These are phyloP conservation scores for Trichoderma erinaceum DNA, from an alignment of 495 filamentous ascomycete species.

Conservation along the genomic window DNA sequence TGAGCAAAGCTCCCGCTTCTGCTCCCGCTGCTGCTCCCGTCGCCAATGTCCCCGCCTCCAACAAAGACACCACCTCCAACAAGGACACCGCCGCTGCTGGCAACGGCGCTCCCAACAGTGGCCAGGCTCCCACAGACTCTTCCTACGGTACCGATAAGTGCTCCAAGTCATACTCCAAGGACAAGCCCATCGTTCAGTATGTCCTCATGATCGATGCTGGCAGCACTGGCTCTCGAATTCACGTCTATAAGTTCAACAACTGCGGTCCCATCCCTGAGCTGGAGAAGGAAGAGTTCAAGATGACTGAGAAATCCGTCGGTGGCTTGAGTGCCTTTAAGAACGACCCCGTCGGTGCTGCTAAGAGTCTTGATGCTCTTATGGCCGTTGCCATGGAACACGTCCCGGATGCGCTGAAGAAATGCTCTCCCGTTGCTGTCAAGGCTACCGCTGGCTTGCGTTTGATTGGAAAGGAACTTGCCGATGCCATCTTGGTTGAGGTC, in stretches of 20 bases:
- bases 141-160: slow-evolving; percentile 64
- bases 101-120: slow-evolving; percentile 23
- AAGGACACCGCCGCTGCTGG: neutral
- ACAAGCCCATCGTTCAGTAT: slow-evolving; percentile 93
- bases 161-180: slow-evolving; percentile 68
- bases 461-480: slow-evolving; percentile 72
- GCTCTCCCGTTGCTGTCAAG: slow-evolving; percentile 91
- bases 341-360: slow-evolving; percentile 80
- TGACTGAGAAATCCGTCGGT: slow-evolving; percentile 70
- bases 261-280: slow-evolving; percentile 93
- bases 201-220: slow-evolving; percentile 98
- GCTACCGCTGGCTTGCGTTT: slow-evolving; percentile 89
- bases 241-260: slow-evolving; percentile 99
- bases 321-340: slow-evolving; percentile 81
- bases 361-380: slow-evolving; percentile 82
- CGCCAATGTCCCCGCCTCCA: neutral
- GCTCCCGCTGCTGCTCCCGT: slow-evolving; percentile 9
- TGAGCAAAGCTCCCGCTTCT: neutral
- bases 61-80: neutral
- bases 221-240: slow-evolving; percentile 94
- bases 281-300: slow-evolving; percentile 83
- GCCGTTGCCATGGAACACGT: slow-evolving; percentile 75
- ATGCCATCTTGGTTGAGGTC: slow-evolving; percentile 80
- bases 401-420: slow-evolving; percentile 78
- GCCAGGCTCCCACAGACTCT: slow-evolving; percentile 52